A percentile compares a stretch with the other conserved stretches of the same genome.
Conservation (phyloP, 352 stramenopile species). For the Phytophthora tentaculata region DNA sequence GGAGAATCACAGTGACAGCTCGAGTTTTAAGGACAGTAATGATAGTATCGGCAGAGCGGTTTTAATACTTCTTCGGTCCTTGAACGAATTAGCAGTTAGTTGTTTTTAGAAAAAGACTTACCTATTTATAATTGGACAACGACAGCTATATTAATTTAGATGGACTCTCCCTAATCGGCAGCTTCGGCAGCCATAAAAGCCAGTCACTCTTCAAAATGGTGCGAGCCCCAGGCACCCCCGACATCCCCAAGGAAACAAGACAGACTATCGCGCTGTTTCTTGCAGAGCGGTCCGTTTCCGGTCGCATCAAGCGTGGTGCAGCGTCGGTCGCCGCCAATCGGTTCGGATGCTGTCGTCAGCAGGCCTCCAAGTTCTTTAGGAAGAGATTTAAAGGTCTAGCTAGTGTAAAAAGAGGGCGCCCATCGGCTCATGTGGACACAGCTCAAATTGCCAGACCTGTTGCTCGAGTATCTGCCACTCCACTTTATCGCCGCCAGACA, state of each 20-base stretch:
- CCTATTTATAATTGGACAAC: too few relatives aligned
- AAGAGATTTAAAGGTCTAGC: background rate
- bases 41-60: too few relatives aligned
- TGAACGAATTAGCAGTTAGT: background rate
- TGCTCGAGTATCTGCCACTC: background rate
- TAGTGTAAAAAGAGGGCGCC: background rate
- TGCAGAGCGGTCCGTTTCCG: background rate
- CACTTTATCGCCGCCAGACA: background rate
- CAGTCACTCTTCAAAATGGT: background rate
- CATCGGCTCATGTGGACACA: background rate
- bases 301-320: background rate
- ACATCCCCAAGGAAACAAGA: background rate
- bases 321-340: background rate
- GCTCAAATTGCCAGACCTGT: background rate
- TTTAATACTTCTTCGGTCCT: background rate
- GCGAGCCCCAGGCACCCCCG: background rate
- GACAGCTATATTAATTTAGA: background rate
- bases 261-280: background rate
- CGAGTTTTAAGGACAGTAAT: too few relatives aligned
- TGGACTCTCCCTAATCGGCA: background rate
- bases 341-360: background rate
- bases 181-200: background rate
- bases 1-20: too few relatives aligned
- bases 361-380: background rate
- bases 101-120: background rate